Base-by-base conservation (phyloP, 371 early-diverging fungal species). In the Saksenaea oblongispora region DNA sequence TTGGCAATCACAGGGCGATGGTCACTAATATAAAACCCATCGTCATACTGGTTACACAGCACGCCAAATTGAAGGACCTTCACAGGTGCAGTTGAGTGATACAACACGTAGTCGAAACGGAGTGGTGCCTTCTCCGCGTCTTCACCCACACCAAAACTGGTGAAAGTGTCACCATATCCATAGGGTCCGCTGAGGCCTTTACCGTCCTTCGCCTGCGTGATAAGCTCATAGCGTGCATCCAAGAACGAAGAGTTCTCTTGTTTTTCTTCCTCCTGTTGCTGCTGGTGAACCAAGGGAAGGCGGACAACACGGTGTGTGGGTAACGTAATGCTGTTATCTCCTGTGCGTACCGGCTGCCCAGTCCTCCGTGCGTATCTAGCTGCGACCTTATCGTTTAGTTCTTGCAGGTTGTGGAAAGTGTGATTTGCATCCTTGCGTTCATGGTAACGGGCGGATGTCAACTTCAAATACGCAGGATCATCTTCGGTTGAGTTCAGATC, bases 1-100 rank as follows among this genome's bases (percentile, higher is more conserved):
- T 44, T 71, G 13, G 74, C 78, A 31, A 83, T 64, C 13, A 83
- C 82, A 42, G 84, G 84, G 34, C 84, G 80, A 64, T 83, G 84
- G 28, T 83, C 84, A 57, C 80, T 82, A 15, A 79, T 71, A 44
- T 61, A 69, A 41, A 79, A 63, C 0, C 73, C 76, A 57, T 82
- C 80, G 42, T 83, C 83, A 56, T 68, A 82, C 51, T 66, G 60
- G 34, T 80, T 80, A 14, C 66, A 56, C 1, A 82, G 61, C 1
- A 80, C 75, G 14, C 74, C 83, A 56, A 64, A 73, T 0, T 65
- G 65, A 39, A 62, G 69, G 2, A 73, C 70, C 5, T 66, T 62
- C 13, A 73, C 63, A 27, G 59, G 47, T 22, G 41, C 31, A 5
- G 56, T 7, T 2, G 31, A 34, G 27, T 67, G 62, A 11, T 64